phyloP scores from a whole-genome alignment of 2,329 filamentous ascomycete species.

The Paecilomyces formosus region DNA sequence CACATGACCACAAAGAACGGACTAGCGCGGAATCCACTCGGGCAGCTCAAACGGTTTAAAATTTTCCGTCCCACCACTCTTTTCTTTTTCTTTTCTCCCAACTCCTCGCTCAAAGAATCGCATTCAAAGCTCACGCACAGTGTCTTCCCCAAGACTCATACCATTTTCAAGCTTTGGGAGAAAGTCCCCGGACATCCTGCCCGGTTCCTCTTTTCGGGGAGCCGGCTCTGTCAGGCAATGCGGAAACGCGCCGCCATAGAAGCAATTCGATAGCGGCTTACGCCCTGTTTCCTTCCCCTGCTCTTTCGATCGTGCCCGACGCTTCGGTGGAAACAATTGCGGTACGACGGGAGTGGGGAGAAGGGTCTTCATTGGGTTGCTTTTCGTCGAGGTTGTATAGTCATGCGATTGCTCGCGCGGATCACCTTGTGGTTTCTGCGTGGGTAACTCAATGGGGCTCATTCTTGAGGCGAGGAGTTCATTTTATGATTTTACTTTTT shows the following conservation, averaged over 20 bases:
- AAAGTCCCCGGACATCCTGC: conserved; percentile 98
- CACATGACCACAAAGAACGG: background rate
- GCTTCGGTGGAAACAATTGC: conserved; percentile 32
- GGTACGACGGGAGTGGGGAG: conserved; percentile 23
- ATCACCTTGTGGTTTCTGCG: conserved; percentile 19
- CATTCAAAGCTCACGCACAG: conserved; percentile 98
- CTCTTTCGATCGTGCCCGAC: conserved; percentile 49
- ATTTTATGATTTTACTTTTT: conserved; percentile 33
- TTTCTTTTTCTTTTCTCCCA: conserved; percentile 42
- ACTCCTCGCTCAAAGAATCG: conserved; percentile 99
- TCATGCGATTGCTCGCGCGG: conserved; percentile 85
- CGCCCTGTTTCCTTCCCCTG: conserved; percentile 44
- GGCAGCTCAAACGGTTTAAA: conserved; percentile 13
- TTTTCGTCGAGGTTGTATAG: conserved; percentile 92
- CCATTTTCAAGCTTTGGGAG: conserved; percentile 77
- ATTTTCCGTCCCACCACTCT: conserved; percentile 13
- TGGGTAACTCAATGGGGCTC: conserved; percentile 99
- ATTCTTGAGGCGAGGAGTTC: conserved; percentile 98
- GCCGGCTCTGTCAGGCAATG: conserved; percentile 46
- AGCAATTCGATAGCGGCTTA: conserved; percentile 80
- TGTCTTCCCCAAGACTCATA: conserved; percentile 39
- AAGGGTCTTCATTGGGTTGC: conserved; percentile 45
- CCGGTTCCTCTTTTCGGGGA: conserved; percentile 26
- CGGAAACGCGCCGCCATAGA: conserved; percentile 99
- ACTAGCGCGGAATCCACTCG: conserved; percentile 7